Evolutionary conservation across 129 eudicot species (phyloP), one percentile per base, ranked within the genome.

Genomic region (Escallonia rubra): DNA sequence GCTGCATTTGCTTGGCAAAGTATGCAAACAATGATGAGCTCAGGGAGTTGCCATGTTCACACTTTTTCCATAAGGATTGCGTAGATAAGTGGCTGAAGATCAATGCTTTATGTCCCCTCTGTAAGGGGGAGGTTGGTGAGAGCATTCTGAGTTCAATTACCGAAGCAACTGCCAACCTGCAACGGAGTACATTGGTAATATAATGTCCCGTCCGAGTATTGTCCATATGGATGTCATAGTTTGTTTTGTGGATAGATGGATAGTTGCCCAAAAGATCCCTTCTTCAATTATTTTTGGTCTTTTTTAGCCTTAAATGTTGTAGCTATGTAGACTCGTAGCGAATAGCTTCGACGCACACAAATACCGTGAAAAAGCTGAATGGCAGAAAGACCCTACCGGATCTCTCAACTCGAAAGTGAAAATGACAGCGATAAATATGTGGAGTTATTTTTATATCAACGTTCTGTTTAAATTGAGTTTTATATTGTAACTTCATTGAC

Each of bases 11-110:
- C 76, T 79, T 91, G 78, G 87, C 95, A 16, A 91, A 86, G 73
- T 91, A 88, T 61, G 91, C 77, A 70, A 81, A 91, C 80, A 86
- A 91, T 70, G 97, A 91, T 53, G 97, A 91, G 76, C 82, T 91
- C 11, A 79, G 86, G 74, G 97, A 91, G 72, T 67, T 91, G 70
- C 94, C 94, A 12, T 91, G 97, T 72, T 66, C 84, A 43, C 97
- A 91, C 74, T 81, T 91, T 74, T 88, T 91, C 63, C 97, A 91
- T 84, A 88, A 80, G 50, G 97, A 88, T 39, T 91, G 97, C 44
- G 96, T 91, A 42, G 97, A 91, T 67, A 91, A 91, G 72, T 91
- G 97, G 97, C 85, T 91, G 63, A 88, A 88, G 78, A 88, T 91
- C 68, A 88, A 91, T 44, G 90, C 90, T 5, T 59, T 85, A 3